A percentile compares a stretch with the other conserved stretches of the same genome.
phyloP scores from a whole-genome alignment of 2,329 filamentous ascomycete genomes.

The Lasiodiplodia sp. region DNA sequence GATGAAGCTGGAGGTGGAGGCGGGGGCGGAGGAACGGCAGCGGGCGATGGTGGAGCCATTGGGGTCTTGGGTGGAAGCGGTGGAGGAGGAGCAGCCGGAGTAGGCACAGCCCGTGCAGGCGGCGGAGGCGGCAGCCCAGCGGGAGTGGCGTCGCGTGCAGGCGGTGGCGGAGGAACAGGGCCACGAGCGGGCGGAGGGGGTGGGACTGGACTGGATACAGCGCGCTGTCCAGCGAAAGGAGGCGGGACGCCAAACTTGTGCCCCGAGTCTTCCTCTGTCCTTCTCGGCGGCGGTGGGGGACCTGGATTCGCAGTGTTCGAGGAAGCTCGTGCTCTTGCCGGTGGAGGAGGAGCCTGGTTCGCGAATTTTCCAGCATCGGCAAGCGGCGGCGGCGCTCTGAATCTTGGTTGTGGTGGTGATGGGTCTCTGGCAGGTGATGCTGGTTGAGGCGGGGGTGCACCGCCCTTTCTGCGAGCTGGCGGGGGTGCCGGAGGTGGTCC shows the following conservation, averaged over 20 bases:
- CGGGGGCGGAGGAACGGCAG: slow-evolving; percentile 36
- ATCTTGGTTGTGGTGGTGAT: slow-evolving; percentile 70
- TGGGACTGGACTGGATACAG: slow-evolving; percentile 61
- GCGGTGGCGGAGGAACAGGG: slow-evolving; percentile 66
- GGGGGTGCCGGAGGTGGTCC: slow-evolving; percentile 68
- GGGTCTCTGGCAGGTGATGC: slow-evolving; percentile 63
- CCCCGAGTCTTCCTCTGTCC: slow-evolving; percentile 66
- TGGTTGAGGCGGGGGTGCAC: slow-evolving; percentile 45
- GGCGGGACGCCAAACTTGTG: slow-evolving; percentile 80
- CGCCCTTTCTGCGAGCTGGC: slow-evolving; percentile 54
- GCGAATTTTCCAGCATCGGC: slow-evolving; percentile 86
- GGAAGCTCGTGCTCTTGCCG: slow-evolving; percentile 58
- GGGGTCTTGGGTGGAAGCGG: slow-evolving; percentile 61
- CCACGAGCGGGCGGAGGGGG: slow-evolving; percentile 78
- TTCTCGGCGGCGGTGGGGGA: slow-evolving; percentile 71
- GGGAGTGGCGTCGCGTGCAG: slow-evolving; percentile 47
- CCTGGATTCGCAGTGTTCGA: slow-evolving; percentile 59
- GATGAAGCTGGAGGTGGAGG: slow-evolving; percentile 39
- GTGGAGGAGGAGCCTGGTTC: slow-evolving; percentile 53
- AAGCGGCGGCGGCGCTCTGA: slow-evolving; percentile 85
- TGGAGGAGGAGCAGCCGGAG: slow-evolving; percentile 63
- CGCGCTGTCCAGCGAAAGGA: slow-evolving; percentile 72
- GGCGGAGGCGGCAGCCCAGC: slow-evolving; percentile 59
- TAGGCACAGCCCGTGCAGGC: slow-evolving; percentile 48
- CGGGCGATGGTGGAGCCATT: slow-evolving; percentile 38